A percentile compares a stretch with the other conserved stretches of the same genome.
Conservation (phyloP, 345 rosid species). For the Turnera subulata region DNA sequence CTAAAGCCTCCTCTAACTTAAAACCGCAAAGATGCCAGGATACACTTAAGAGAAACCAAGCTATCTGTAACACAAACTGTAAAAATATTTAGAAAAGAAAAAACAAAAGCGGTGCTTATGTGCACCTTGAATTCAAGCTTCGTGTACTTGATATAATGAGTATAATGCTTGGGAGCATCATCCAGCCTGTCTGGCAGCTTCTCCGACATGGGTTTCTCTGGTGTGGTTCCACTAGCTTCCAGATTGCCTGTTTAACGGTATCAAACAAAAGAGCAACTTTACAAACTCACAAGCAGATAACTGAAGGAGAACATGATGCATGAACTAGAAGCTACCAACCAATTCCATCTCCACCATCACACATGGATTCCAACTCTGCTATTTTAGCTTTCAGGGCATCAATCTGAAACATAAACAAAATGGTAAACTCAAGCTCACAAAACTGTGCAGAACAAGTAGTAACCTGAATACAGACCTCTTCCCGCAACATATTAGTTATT, state of each 20-base stretch:
- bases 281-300: constrained; percentile 1
- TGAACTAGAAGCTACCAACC: constrained; percentile 22
- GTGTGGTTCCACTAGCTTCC: constrained; percentile 20
- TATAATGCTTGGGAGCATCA: constrained; percentile 47
- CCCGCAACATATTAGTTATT: constrained; percentile 42
- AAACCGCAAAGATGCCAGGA: neutral
- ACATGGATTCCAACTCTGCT: constrained; percentile 50
- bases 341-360: constrained; percentile 22
- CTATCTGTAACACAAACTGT: neutral
- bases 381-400: constrained; percentile 58
- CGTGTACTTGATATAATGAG: constrained; percentile 74
- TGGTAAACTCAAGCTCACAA: neutral
- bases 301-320: constrained; percentile 6
- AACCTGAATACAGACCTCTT: constrained; percentile 49
- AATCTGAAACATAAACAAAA: constrained; percentile 45
- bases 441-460: constrained; percentile 1
- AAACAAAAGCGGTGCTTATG: neutral
- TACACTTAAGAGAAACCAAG: neutral
- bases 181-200: constrained; percentile 26
- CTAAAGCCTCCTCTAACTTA: neutral
- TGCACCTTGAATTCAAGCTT: constrained; percentile 90
- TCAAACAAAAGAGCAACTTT: constrained; percentile 9
- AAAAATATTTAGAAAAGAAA: neutral
- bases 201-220: constrained; percentile 29
- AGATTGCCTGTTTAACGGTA: constrained; percentile 35